Conservation (phyloP, 2,329 filamentous ascomycete genomes). For the Aureobasidium zeae region DNA sequence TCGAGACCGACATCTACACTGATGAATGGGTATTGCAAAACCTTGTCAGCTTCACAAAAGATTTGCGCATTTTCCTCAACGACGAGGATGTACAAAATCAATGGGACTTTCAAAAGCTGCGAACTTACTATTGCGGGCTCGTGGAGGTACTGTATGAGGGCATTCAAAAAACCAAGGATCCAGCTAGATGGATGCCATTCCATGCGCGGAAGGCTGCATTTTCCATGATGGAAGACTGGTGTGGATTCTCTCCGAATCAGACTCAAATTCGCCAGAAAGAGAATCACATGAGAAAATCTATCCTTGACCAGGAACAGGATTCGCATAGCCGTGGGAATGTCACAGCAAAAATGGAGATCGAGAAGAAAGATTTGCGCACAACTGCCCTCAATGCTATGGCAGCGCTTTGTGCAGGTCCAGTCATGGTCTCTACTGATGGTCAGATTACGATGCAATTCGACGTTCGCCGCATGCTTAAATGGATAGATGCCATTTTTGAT, state of each 20-base stretch:
- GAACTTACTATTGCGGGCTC: conserved; percentile 87
- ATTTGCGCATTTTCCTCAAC: conserved; percentile 87
- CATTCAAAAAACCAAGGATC: conserved; percentile 75
- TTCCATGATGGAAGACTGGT: conserved; percentile 98
- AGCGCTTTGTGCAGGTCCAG: conserved; percentile 70
- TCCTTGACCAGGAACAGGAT: conserved; percentile 67
- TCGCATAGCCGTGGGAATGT: conserved; percentile 65
- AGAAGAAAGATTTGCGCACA: conserved; percentile 83
- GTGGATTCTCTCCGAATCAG: conserved; percentile 90
- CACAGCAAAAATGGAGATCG: conserved; percentile 89
- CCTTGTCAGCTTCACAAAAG: conserved; percentile 79
- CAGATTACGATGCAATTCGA: conserved; percentile 86
- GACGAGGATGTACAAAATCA: conserved; percentile 91
- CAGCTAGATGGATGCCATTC: conserved; percentile 92
- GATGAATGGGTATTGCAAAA: conserved; percentile 80
- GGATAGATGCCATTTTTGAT: conserved; percentile 93
- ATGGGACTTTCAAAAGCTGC: conserved; percentile 83
- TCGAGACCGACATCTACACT: conserved; percentile 65
- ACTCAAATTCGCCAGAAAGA: conserved; percentile 71
- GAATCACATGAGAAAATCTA: conserved; percentile 75
- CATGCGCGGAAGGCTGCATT: conserved; percentile 93
- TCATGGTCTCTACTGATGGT: conserved; percentile 81
- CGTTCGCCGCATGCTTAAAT: conserved; percentile 80
- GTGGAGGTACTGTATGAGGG: conserved; percentile 90
- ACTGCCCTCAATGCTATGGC: conserved; percentile 95